Base-by-base conservation (phyloP, 2,329 filamentous ascomycete genomes). In the Pseudofabraea citricarpa region DNA sequence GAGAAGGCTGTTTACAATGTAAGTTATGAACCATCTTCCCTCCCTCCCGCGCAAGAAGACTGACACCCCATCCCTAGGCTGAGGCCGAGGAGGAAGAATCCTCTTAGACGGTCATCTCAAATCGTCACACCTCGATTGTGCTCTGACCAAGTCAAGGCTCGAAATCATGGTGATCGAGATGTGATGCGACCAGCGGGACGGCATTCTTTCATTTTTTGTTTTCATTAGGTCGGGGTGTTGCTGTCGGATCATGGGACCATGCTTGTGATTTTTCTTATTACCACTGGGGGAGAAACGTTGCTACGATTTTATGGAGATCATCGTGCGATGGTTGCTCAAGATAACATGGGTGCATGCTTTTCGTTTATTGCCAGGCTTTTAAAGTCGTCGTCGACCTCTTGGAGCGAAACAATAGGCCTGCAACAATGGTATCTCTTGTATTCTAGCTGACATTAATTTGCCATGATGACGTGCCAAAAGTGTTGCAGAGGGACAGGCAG, bases 1-100 rank as follows among this genome's bases (percentile, higher is more conserved):
- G 90, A 97, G 81, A 98, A 98, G 81, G 84, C 85, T 56, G 87
- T 81, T 54, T 98, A 95, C 77, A 83, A 89, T 62, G 89, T 94
- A 75, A 75, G 84, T 71, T 22, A 47, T 48, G 40, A 47, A 13
- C 27, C 49, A n/a, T n/a, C n/a, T n/a, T n/a, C n/a, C 27, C 40
- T 36, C 47, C 44, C 49, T 43, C 46, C 40, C 47, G 44, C 51
- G 46, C 52, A 56, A 51, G 52, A 61, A 37, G 19, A 52, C 55
- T 58, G 53, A 58, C 58, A 59, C 56, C 55, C 40, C n/a, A n/a
- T n/a, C 58, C 60, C 56, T 64, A 82, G 75, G 76, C 77, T 62
- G 58, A 59, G 38, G 74, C 71, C 49, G 77, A 71, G 57, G 77
- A 72, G 58, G 77, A 79, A 48, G 80, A 83, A 58, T 60, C 60